These are phyloP conservation scores for Hepatocystis sp. DNA, from an alignment of 169 alveolate genomes.

Conservation along the genomic window DNA sequence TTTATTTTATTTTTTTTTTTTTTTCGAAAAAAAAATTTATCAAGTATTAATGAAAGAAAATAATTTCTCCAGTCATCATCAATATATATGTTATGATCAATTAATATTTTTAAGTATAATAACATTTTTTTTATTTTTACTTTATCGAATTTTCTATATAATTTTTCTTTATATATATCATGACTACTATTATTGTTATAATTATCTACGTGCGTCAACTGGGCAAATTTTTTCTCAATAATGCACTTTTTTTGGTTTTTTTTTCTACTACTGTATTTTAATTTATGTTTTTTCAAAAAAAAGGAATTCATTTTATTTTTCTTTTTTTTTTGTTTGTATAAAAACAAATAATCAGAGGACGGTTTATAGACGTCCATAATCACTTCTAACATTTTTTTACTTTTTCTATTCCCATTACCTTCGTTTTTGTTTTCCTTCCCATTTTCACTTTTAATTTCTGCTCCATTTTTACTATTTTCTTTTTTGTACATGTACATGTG, in stretches of 20 bases:
- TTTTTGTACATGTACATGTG: too few relatives aligned
- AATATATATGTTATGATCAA: constrained; percentile 29
- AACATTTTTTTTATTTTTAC: constrained; percentile 26
- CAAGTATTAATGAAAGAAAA: constrained; percentile 18
- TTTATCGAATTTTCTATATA: constrained; percentile 6
- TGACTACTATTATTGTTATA: too few relatives aligned
- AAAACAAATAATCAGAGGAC: neutral
- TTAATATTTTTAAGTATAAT: constrained; percentile 11
- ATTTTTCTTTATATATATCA: neutral
- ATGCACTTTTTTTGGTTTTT: neutral
- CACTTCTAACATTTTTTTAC: constrained; percentile 2
- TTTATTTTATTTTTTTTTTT: too few relatives aligned
- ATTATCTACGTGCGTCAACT: neutral
- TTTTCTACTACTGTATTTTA: neutral
- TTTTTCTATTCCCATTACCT: neutral
- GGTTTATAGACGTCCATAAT: constrained; percentile 23
- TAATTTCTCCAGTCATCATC: constrained; percentile 34
- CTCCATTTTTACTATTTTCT: too few relatives aligned
- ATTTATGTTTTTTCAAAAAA: neutral
- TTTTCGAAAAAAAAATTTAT: constrained; percentile 11
- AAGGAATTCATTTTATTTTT: neutral
- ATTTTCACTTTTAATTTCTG: too few relatives aligned
- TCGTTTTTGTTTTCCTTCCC: too few relatives aligned
- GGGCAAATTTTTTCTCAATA: neutral
- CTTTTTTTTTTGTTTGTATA: neutral